These are phyloP conservation scores for carrot (Daucus carota) DNA, from an alignment of 129 eudicot species.

Conservation along the genomic window DH1_v3.0 NC_030389.2:39056001-39056500, in stretches of 20 bases:
- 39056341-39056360: slow-evolving; percentile 85
- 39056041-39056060: slow-evolving; percentile 55
- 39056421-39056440: slow-evolving; percentile 99
- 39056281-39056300: slow-evolving; percentile 99
- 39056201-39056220: background rate
- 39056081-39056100: slow-evolving; percentile 91
- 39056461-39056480: slow-evolving; percentile 98
- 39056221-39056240: slow-evolving; percentile 17
- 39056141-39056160: background rate
- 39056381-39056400: slow-evolving; percentile 99
- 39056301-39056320: slow-evolving; percentile 96
- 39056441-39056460: slow-evolving; percentile 93
- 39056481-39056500: slow-evolving; percentile 98
- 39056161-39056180: background rate
- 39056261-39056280: slow-evolving; percentile 93
- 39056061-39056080: slow-evolving; percentile 90
- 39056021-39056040: too few relatives aligned
- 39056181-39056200: background rate
- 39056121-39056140: slow-evolving; percentile 78
- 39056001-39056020: too few relatives aligned
- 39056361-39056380: slow-evolving; percentile 99
- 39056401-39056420: slow-evolving; percentile 77
- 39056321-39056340: slow-evolving; percentile 98
- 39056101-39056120: slow-evolving; percentile 85
- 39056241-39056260: slow-evolving; percentile 92